These are phyloP conservation scores for Pinus taeda DNA, from an alignment of 75 land plant genomes.

Conservation along the genomic window DNA sequence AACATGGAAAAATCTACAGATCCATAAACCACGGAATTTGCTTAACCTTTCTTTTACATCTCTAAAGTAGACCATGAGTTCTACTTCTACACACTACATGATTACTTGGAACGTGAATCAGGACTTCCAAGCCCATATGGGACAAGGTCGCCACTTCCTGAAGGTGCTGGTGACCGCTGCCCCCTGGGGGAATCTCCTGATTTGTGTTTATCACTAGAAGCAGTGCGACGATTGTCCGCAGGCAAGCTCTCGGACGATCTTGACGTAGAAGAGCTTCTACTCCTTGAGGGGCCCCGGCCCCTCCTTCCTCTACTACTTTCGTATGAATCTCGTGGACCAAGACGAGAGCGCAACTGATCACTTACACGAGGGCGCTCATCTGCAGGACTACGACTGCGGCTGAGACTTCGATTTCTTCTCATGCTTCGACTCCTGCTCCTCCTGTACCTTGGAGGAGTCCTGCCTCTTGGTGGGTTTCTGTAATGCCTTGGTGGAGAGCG, in stretches of 20 bases:
- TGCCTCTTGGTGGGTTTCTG: constrained; percentile 78
- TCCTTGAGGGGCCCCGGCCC: constrained; percentile 43
- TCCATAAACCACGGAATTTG: too few species aligned
- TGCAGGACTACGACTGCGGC: too few species aligned
- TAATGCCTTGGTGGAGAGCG: constrained; percentile 75
- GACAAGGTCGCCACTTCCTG: constrained; percentile 71
- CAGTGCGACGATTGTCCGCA: constrained; percentile 16
- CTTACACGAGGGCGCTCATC: constrained; percentile 33
- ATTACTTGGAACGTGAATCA: constrained; percentile 27
- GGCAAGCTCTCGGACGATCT: constrained; percentile 24
- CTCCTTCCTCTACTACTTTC: constrained; percentile 23
- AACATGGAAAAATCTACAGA: too few species aligned
- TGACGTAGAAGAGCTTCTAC: constrained; percentile 34
- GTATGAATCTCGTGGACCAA: constrained; percentile 28
- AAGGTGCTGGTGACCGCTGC: constrained; percentile 27
- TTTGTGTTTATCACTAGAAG: constrained; percentile 19
- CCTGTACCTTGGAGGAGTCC: constrained; percentile 82
- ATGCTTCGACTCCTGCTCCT: constrained; percentile 46
- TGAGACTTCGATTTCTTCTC: neutral
- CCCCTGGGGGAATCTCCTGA: constrained; percentile 32
- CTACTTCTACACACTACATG: too few species aligned
- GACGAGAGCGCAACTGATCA: constrained; percentile 44
- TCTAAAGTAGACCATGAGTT: too few species aligned
- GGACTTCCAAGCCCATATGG: constrained; percentile 93
- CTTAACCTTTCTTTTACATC: too few species aligned